Evolutionary conservation across 2,329 filamentous ascomycete genomes (phyloP).

Genomic region (Plenodomus lindquistii): DNA sequence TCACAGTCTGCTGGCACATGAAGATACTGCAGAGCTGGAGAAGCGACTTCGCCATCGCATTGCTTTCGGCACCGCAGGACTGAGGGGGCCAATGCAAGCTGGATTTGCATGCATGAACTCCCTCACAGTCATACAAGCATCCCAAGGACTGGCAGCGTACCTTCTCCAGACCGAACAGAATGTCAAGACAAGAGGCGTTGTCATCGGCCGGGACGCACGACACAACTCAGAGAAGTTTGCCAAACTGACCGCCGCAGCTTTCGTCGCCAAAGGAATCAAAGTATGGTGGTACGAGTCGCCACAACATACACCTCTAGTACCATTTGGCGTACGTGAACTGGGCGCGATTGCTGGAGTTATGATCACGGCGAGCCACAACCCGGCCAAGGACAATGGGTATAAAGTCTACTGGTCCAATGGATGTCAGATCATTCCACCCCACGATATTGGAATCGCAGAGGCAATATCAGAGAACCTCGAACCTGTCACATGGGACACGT

Average conservation of each 20-base stretch:
- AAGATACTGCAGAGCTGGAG: conserved; percentile 55
- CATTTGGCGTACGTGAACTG: conserved; percentile 61
- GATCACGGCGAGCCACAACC: conserved; percentile 69
- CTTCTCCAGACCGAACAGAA: conserved; percentile 53
- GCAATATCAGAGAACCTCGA: conserved; percentile 60
- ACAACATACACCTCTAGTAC: conserved; percentile 64
- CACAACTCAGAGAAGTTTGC: conserved; percentile 67
- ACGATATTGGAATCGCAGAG: conserved; percentile 61
- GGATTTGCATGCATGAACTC: conserved; percentile 66
- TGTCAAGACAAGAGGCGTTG: conserved; percentile 53
- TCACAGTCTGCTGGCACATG: conserved; percentile 52
- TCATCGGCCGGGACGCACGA: conserved; percentile 66
- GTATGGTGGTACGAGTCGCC: conserved; percentile 63
- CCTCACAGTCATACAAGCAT: conserved; percentile 64
- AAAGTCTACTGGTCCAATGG: conserved; percentile 70
- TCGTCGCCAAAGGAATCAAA: conserved; percentile 60
- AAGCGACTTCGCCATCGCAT: conserved; percentile 59
- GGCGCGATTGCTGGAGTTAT: conserved; percentile 64
- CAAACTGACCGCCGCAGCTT: conserved; percentile 62
- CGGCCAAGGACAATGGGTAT: conserved; percentile 67
- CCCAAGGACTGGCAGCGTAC: conserved; percentile 66
- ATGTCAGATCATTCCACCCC: conserved; percentile 67
- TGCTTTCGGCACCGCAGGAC: conserved; percentile 65
- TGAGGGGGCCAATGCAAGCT: conserved; percentile 67
- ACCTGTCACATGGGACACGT: conserved; percentile 55